Evolutionary conservation across 495 filamentous ascomycete genomes (phyloP).

Genomic region (Immersiella caudata): DNA sequence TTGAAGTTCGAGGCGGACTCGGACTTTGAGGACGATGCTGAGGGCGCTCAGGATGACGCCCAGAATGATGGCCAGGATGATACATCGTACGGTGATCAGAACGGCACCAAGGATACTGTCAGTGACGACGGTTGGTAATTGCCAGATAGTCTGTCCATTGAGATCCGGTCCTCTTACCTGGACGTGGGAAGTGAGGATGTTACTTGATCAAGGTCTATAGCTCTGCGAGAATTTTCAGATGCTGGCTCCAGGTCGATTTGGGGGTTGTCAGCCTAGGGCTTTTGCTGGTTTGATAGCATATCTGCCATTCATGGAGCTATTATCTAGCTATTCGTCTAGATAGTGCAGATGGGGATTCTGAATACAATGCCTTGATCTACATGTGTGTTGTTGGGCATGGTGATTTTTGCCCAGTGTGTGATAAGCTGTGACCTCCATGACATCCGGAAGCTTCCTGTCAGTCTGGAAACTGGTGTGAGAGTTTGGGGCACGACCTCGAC

Average conservation of each 20-base stretch:
- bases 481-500: too few species aligned
- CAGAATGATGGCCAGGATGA: neutral
- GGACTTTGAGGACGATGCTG: conserved; percentile 55
- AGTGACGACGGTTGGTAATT: neutral
- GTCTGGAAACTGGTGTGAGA: too few species aligned
- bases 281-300: neutral
- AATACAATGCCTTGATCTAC: conserved; percentile 13
- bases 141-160: neutral
- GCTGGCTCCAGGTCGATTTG: neutral
- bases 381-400: neutral
- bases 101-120: too few species aligned
- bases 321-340: neutral
- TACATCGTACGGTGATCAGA: too few species aligned
- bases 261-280: neutral
- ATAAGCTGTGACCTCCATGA: too few species aligned
- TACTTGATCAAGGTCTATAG: neutral
- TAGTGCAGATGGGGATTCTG: conserved; percentile 13
- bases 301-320: neutral
- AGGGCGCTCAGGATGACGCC: conserved; percentile 21
- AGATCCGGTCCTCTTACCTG: neutral
- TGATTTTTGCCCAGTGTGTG: too few species aligned
- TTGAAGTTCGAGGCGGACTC: conserved; percentile 66
- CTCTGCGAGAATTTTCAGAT: conserved; percentile 8
- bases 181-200: neutral
- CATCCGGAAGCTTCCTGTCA: too few species aligned